phyloP scores from a whole-genome alignment of 495 filamentous ascomycete species.

The Tetracladium setigerum region DNA sequence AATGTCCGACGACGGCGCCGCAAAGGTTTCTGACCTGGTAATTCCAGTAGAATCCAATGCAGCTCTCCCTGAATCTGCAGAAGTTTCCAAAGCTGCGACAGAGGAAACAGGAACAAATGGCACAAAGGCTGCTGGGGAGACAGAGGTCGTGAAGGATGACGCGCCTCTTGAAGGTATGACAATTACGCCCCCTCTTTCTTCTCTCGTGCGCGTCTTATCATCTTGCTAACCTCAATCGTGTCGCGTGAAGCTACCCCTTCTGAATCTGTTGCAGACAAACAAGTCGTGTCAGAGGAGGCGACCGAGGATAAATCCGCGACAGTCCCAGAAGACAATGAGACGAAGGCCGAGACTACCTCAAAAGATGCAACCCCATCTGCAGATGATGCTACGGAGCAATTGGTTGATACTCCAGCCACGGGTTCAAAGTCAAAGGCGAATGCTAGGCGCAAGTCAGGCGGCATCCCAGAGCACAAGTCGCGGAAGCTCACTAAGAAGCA shows the following conservation, averaged over 20 bases:
- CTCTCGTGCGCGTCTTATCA: background rate
- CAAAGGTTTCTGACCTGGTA: slow-evolving; percentile 13
- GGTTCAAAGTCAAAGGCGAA: slow-evolving; percentile 36
- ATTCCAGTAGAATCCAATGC: slow-evolving; percentile 17
- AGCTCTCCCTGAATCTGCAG: slow-evolving; percentile 21
- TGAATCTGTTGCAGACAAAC: slow-evolving; percentile 11
- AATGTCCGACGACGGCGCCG: slow-evolving; percentile 17
- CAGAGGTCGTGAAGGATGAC: slow-evolving; percentile 15
- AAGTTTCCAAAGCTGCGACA: slow-evolving; percentile 13
- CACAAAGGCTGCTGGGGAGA: slow-evolving; percentile 1
- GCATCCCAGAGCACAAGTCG: slow-evolving; percentile 57
- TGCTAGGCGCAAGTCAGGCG: slow-evolving; percentile 53
- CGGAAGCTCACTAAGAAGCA: slow-evolving; percentile 84
- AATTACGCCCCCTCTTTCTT: slow-evolving; percentile 1
- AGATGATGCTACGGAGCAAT: slow-evolving; percentile 18
- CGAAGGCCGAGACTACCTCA: slow-evolving; percentile 12
- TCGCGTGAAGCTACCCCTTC: slow-evolving; percentile 12
- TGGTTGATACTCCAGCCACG: slow-evolving; percentile 22
- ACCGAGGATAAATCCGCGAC: slow-evolving; percentile 9
- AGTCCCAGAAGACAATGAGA: slow-evolving; percentile 7
- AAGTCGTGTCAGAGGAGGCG: slow-evolving; percentile 4
- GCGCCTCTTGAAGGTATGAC: slow-evolving; percentile 6
- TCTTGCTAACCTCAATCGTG: slow-evolving; percentile 6
- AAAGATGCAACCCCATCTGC: slow-evolving; percentile 18
- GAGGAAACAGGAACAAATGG: slow-evolving; percentile 11